Base-by-base conservation (phyloP, 1,284 basidiomycete genomes). In the Mycosarcoma mackinlayi region DNA sequence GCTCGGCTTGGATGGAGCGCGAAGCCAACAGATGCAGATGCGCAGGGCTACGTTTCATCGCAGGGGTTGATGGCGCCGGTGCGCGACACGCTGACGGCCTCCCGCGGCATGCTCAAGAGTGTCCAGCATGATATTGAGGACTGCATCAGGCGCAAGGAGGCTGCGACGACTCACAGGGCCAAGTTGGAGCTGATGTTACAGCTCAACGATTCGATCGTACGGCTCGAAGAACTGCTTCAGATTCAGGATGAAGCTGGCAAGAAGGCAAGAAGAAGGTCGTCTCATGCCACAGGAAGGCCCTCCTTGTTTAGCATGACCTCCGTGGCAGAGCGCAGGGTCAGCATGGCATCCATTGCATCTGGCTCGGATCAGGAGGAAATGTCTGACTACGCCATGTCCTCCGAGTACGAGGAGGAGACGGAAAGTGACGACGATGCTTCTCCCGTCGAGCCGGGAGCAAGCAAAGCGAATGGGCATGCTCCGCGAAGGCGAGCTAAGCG, bases 121-220 rank as follows among this genome's bases (percentile, higher is more conserved):
- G 89, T 96, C 30, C 88, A 92, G 73, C 86, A 86, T 11, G 93
- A 92, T 75, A 85, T 97, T 6, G 87, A 87, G 52, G 88, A 89
- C 90, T 35, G 85, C 85, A 39, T 84, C 96, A 39, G 86, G 93
- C 49, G 92, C 92, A 77, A 90, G 92, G 85, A 93, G 93, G 87
- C 92, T 90, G 57, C 34, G 25, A 44, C 31, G 3, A 55, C 45
- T 24, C 49, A 49, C 5, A 76, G 93, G 91, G 88, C 90, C 0
- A 85, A 92, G 46, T 85, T 95, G 6, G 91, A 93, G 72, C 86
- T 93, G 8, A 86, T 95, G 13, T 87, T 94, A 73, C 92, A 92
- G 82, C 89, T 95, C 44, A 93, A 92, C 19, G 93, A 95, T 75
- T 92, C 91, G 8, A 87, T 93, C 9, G 87, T 88, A 2, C 88